Evolutionary conservation across 2,329 filamentous ascomycete species (phyloP).

Genomic region (Clonostachys byssicola): DNA sequence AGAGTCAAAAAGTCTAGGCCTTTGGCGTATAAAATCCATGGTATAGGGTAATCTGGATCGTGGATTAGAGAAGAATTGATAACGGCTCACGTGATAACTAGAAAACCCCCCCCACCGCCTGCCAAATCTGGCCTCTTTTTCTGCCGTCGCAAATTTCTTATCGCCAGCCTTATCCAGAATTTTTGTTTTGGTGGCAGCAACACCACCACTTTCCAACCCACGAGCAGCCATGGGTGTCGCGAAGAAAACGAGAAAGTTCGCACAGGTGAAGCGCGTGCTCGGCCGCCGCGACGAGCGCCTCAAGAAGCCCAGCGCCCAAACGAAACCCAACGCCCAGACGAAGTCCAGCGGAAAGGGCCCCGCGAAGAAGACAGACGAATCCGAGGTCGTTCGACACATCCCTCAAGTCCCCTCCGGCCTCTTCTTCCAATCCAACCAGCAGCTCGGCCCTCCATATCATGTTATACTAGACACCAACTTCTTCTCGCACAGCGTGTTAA

Average conservation of each 20-base stretch:
- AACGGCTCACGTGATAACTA: too few relatives aligned
- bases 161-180: too few relatives aligned
- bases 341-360: constrained; percentile 59
- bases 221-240: constrained; percentile 68
- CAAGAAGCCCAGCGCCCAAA: constrained; percentile 48
- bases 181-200: too few relatives aligned
- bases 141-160: too few relatives aligned
- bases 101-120: too few relatives aligned
- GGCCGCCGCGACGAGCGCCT: constrained; percentile 75
- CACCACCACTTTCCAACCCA: too few relatives aligned
- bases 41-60: too few relatives aligned
- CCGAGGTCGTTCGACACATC: not conserved
- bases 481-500: constrained; percentile 76
- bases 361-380: constrained; percentile 35
- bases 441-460: constrained; percentile 76
- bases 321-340: constrained; percentile 37
- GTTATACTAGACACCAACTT: constrained; percentile 89
- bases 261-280: constrained; percentile 74
- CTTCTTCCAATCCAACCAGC: constrained; percentile 87
- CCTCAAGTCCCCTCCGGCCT: constrained; percentile 30
- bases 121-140: too few relatives aligned
- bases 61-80: too few relatives aligned
- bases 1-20: too few relatives aligned
- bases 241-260: constrained; percentile 93
- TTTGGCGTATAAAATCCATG: too few relatives aligned